Evolutionary conservation across 2,329 filamentous ascomycete genomes (phyloP), one percentile per base, ranked within the genome.

Genomic region (Nannizzia gypsea): DNA sequence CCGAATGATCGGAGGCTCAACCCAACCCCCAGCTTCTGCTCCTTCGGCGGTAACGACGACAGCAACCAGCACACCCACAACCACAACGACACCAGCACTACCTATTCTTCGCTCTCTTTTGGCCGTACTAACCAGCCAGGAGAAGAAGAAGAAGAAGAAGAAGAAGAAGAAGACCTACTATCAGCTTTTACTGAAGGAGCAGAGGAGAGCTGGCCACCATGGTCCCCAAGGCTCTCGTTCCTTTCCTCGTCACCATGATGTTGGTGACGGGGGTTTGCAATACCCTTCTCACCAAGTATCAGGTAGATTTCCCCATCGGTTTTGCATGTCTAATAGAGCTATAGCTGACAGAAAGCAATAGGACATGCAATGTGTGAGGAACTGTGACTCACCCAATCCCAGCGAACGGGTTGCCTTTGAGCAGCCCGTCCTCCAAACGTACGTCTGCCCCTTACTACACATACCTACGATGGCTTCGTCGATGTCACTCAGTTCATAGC

Each of bases 281-380:
- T 73, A 99, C 93, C 1, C 83, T 99, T 63, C 80, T 99, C 69
- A 96, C 92, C 67, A 99, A 99, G 72, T 96, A 91, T 70, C 92
- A 97, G 78, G 90, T 91, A 74, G 63, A 77, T 71, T 50, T 46
- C 15, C 28, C n/a, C 4, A 42, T 2, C 28, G 26, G 57, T 60
- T 57, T 62, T 60, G 54, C 5, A 6, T 42, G 5, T 11, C 31
- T 11, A 56, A 62, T 76, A 89, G 93, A 99, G 72, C 95, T 96
- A 79, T 99, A 93, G 76, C 89, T 97, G 44, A 83, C 11, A 54
- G 50, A 6, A n/a, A 34, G 13, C 3, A 8, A 56, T 62, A 77
- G 89, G 93, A 99, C 73, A 95, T 96, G 79, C 90, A 96, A 85
- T 99, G 93, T 76, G 89, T 97, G 44, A 83, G 88, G 65, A 84